Evolutionary conservation across 805 yeast genomes (phyloP), one percentile per base, ranked within the genome.

Genomic region (fission yeast (Schizosaccharomyces pombe)): DNA sequence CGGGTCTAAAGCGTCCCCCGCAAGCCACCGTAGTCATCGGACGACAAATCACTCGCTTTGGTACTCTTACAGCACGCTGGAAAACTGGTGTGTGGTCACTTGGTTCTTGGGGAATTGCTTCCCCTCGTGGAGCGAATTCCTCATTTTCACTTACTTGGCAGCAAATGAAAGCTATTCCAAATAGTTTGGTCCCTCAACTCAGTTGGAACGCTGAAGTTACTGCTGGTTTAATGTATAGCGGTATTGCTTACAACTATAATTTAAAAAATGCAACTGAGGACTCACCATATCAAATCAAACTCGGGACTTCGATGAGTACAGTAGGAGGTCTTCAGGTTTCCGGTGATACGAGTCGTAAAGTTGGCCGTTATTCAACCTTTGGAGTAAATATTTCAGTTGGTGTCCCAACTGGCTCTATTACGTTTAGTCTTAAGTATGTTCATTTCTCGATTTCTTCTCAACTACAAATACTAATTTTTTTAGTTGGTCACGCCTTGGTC

Each of bases 401-500:
- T 26, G 19, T 49, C 9, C 32, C 53, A n/a, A 26, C 53, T 9
- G 30, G 49, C 26, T 19, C 49, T n/a, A 6, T 43, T 9, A 43
- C 49, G 6, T 11, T 43, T 16, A 43, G 26, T 29, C 14, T 43
- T 9, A 43, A 30, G 49, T 43, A 22, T 26, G 49, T 43, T 11
- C 26, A 6, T 37, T 37, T 24, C 2, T 37, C 22, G n/a, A 14
- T 14, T 8, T 43, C 22, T 40, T 6, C 19, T 9, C 29, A 16
- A 14, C n/a, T n/a, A 4, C 53, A 12, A 11, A 22, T 30, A 8
- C 31, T n/a, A n/a, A 32, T 6, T 16, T 5, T n/a, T 26, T 49
- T 5, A 43, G 49, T 22, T 43, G 49, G 49, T 49, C 53, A 1
- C n/a, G 53, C 28, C 30, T 49, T 22, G 53, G 53, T 5, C 53